phyloP scores from a whole-genome alignment of 768 basidiomycete genomes.

The Ramaria sp. region DNA sequence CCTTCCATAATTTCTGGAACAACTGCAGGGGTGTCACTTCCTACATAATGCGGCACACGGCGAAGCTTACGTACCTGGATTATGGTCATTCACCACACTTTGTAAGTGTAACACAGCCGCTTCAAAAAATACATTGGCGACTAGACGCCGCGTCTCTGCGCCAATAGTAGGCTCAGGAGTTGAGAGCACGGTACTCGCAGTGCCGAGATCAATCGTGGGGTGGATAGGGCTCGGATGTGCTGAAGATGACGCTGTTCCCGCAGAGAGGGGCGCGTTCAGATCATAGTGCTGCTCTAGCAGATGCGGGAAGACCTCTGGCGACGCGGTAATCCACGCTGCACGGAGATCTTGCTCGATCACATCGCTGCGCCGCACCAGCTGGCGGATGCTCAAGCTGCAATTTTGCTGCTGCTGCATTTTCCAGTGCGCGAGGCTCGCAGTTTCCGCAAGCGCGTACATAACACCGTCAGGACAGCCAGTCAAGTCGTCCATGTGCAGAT shows the following conservation, averaged over 20 bases:
- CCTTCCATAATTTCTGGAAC: conserved; percentile 59
- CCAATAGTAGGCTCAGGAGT: conserved; percentile 3
- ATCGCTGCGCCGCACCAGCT: conserved; percentile 64
- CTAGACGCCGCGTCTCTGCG: conserved; percentile 36
- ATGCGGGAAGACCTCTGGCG: background rate
- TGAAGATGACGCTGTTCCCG: background rate
- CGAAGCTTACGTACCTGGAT: conserved; percentile 44
- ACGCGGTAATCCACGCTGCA: conserved; percentile 17
- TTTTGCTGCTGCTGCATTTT: conserved; percentile 52
- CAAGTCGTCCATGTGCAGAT: conserved; percentile 51
- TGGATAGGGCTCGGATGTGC: conserved; percentile 6
- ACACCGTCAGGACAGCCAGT: conserved; percentile 75
- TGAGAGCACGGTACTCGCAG: conserved; percentile 8
- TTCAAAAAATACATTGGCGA: conserved; percentile 54
- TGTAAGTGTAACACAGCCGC: conserved; percentile 57
- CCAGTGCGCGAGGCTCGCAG: conserved; percentile 66
- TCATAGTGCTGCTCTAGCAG: background rate
- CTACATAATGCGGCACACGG: background rate
- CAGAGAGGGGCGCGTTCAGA: background rate
- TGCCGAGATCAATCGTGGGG: conserved; percentile 5
- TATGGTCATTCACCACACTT: conserved; percentile 55
- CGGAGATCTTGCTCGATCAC: conserved; percentile 57
- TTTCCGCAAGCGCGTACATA: conserved; percentile 64
- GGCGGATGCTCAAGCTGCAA: conserved; percentile 60
- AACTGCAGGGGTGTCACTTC: conserved; percentile 28